Evolutionary conservation across 352 stramenopile genomes (phyloP).

Genomic region (Phytophthora nicotianae): DNA sequence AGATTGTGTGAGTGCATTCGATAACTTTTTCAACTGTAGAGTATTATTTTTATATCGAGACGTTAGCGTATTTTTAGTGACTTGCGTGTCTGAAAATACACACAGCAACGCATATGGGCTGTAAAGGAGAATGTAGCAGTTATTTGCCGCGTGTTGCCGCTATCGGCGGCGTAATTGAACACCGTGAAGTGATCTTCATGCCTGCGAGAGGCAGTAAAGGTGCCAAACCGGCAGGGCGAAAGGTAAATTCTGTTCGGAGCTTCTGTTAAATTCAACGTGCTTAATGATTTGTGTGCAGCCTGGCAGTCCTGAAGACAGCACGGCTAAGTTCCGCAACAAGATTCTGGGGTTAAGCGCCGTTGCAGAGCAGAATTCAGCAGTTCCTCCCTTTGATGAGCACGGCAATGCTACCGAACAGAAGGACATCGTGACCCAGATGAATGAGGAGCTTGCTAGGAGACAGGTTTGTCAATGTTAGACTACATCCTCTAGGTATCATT

Average conservation of each 20-base stretch:
- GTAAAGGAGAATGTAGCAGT: not conserved
- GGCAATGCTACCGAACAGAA: constrained; percentile 43
- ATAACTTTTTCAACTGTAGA: constrained; percentile 5
- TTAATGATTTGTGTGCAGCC: constrained; percentile 25
- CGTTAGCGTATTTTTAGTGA: constrained; percentile 25
- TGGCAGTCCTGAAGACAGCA: constrained; percentile 41
- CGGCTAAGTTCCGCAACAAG: constrained; percentile 58
- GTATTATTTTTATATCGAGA: too few relatives aligned
- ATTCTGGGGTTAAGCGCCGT: constrained; percentile 55
- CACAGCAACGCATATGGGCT: not conserved
- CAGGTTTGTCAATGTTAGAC: constrained; percentile 31
- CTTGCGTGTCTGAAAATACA: constrained; percentile 15
- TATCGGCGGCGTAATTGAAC: not conserved
- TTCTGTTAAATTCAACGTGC: not conserved
- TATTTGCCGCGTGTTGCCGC: constrained; percentile 8
- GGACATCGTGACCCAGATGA: constrained; percentile 61
- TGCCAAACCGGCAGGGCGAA: constrained; percentile 21
- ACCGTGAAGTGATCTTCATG: constrained; percentile 14
- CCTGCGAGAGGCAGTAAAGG: constrained; percentile 24
- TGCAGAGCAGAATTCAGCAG: constrained; percentile 44
- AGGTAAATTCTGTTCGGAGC: constrained; percentile 25
- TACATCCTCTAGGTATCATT: not conserved
- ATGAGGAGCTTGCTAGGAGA: constrained; percentile 63
- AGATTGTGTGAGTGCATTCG: constrained; percentile 25
- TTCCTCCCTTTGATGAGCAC: constrained; percentile 28